Evolutionary conservation across 345 rosid genomes (phyloP).

Genomic region (Lepidium didymum): DNA sequence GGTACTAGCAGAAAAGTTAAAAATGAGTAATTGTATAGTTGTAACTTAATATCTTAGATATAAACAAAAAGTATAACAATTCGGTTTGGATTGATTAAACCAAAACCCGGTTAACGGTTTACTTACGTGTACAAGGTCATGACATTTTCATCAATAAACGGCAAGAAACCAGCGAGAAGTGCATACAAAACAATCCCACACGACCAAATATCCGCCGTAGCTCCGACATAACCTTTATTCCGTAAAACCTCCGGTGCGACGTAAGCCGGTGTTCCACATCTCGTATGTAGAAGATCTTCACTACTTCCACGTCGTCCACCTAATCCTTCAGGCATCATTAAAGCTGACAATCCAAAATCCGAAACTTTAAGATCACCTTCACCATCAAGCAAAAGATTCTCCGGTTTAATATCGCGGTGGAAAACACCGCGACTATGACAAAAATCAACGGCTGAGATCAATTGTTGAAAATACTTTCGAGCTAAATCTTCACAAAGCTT

Average conservation of each 20-base stretch:
- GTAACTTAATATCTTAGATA: no score
- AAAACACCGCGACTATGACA: slow-evolving; percentile 83
- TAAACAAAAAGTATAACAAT: no score
- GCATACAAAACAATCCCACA: slow-evolving; percentile 82
- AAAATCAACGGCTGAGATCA: slow-evolving; percentile 65
- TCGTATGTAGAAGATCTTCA: slow-evolving; percentile 80
- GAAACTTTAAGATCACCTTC: slow-evolving; percentile 59
- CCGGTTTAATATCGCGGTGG: slow-evolving; percentile 87
- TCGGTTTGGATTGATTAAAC: not conserved
- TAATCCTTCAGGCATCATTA: slow-evolving; percentile 59
- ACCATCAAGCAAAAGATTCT: slow-evolving; percentile 65
- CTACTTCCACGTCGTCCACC: slow-evolving; percentile 32
- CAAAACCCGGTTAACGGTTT: not conserved
- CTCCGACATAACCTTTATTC: slow-evolving; percentile 83
- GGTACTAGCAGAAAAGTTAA: no score
- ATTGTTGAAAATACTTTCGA: slow-evolving; percentile 59
- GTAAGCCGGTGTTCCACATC: slow-evolving; percentile 81
- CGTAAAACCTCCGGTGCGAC: slow-evolving; percentile 88
- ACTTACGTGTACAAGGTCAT: slow-evolving; percentile 52
- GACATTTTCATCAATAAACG: slow-evolving; percentile 64
- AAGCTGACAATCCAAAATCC: slow-evolving; percentile 76
- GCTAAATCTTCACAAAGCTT: slow-evolving; percentile 58
- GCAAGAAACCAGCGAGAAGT: slow-evolving; percentile 60
- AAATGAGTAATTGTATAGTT: no score
- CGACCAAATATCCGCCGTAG: slow-evolving; percentile 82